Percentiles rank a stretch among this genome's conserved stretches.
Evolutionary conservation across 345 rosid genomes (phyloP).

Genomic region (Ricinus communis): DNA sequence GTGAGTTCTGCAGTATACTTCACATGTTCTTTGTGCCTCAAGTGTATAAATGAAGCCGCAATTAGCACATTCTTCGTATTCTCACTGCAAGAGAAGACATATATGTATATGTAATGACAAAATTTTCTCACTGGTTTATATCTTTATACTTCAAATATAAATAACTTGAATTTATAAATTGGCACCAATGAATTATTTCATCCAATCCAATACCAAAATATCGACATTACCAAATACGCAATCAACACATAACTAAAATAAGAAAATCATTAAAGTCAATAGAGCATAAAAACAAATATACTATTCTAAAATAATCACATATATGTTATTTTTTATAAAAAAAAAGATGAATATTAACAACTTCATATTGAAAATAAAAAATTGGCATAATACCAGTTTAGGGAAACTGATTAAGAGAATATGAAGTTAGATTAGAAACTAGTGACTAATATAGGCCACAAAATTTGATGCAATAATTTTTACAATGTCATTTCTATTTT

Average conservation of each 20-base stretch:
- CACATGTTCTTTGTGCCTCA: slow-evolving; percentile 72
- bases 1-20: slow-evolving; percentile 70
- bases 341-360: neutral
- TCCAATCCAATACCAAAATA: neutral
- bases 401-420: neutral
- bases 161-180: neutral
- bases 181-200: neutral
- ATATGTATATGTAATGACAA: neutral
- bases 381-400: neutral
- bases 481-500: neutral
- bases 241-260: neutral
- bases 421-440: neutral
- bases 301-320: neutral
- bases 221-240: neutral
- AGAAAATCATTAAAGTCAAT: neutral
- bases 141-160: neutral
- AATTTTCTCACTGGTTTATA: neutral
- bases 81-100: slow-evolving; percentile 50
- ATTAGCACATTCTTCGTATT: slow-evolving; percentile 71
- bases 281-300: neutral
- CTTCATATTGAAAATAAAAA: neutral
- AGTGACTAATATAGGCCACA: neutral
- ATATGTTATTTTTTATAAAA: neutral
- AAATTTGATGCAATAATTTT: neutral
- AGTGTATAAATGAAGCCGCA: slow-evolving; percentile 77